Base-by-base conservation (phyloP, 805 yeast species). In the Cyberlindnera saturnus region DNA sequence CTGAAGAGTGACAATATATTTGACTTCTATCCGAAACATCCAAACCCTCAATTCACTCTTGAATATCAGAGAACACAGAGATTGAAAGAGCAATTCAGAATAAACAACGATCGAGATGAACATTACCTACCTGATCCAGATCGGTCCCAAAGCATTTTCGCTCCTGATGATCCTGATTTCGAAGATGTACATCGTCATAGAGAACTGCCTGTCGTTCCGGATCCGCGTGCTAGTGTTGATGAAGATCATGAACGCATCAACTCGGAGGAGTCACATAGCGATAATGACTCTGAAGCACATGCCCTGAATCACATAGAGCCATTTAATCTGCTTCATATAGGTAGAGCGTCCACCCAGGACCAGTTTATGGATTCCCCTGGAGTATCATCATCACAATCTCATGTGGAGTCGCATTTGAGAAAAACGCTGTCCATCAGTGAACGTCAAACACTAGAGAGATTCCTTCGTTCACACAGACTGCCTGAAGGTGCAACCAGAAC, bases 11-110 rank as follows among this genome's bases (percentile, higher is more conserved):
- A 62, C 1, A 46, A 43, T 8, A 39, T 56, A 4, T 60, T 61
- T 49, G 65, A 60, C 16, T 60, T 56, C 37, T 46, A 59, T 20
- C 64, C 65, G 32, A 52, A 56, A 42, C 58, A 53, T 32, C 61
- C 63, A 31, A 57, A 58, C 42, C 62, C 61, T 23, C 38, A 50
- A 33, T 59, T 50, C 35, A 49, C 50, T 20, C 48, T 44, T 7
- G 61, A 59, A 38, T 50, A 49, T 9, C 55, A 52, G 41, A 50
- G 61, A 44, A 53, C 50, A 42, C 46, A 50, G 29, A 42, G 59
- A 35, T 31, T 56, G 26, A 52, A 58, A 44, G 47, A 49, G 32
- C 55, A 52, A 17, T 38, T 53, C 29, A 49, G 49, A 39, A 41
- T 41, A 11, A 30, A 32, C 8, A 45, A 44, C 2, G 38, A 39